These are phyloP conservation scores for Gossypium herbaceum DNA, from an alignment of 345 rosid species.

Conservation along the genomic window DNA sequence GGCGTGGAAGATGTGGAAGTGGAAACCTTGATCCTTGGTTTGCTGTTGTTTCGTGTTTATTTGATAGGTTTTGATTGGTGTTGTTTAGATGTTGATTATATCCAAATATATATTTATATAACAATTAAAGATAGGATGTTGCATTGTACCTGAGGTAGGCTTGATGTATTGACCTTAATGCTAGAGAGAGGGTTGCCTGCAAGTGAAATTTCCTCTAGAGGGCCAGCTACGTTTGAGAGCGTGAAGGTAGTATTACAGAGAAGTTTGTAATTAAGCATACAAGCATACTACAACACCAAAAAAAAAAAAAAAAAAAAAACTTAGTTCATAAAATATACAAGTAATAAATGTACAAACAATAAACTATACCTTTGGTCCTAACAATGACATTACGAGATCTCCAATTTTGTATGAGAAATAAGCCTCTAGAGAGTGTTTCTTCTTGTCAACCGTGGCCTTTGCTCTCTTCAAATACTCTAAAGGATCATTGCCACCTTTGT, in stretches of 20 bases:
- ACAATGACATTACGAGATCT: conserved; percentile 32
- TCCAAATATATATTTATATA: no score
- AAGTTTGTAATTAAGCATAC: conserved; percentile 43
- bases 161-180: conserved; percentile 33
- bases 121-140: neutral
- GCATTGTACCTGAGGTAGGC: conserved; percentile 43
- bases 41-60: no score
- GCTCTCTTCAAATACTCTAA: conserved; percentile 41
- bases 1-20: no score
- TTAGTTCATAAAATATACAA: no score
- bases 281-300: conserved; percentile 32
- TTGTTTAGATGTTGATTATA: no score
- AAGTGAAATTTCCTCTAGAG: conserved; percentile 39
- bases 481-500: conserved; percentile 27
- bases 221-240: conserved; percentile 55
- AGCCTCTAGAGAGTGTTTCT: conserved; percentile 48
- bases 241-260: conserved; percentile 51
- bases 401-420: conserved; percentile 41
- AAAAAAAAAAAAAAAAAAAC: neutral
- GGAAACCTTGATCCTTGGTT: no score
- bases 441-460: conserved; percentile 45
- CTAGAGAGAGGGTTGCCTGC: conserved; percentile 41
- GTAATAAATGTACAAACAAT: no score
- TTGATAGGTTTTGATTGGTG: no score
- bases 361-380: conserved; percentile 41